Evolutionary conservation across 257 asterid genomes (phyloP).

Genomic region (Scutellaria minor): DNA sequence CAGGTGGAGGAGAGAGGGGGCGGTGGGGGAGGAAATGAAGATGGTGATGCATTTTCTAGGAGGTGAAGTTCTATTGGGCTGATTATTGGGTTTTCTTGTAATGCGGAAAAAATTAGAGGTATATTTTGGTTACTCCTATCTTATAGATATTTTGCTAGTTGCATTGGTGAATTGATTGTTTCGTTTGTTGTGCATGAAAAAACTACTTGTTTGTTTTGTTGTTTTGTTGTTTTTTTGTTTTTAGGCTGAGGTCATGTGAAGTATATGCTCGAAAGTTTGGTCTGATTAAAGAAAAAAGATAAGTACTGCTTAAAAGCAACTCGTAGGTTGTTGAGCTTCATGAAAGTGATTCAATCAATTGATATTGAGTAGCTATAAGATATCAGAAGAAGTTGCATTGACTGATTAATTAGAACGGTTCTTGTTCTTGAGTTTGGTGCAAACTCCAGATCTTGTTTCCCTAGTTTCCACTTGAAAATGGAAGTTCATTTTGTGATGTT

Average conservation of each 20-base stretch:
- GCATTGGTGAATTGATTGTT: conserved; percentile 14
- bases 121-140: conserved; percentile 23
- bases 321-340: too few relatives aligned
- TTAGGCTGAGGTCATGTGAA: conserved; percentile 10
- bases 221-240: too few relatives aligned
- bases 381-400: conserved; percentile 4
- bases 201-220: background rate
- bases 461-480: background rate
- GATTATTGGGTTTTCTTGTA: conserved; percentile 20
- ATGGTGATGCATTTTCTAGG: conserved; percentile 48
- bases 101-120: conserved; percentile 44
- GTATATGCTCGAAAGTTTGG: background rate
- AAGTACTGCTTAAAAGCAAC: too few relatives aligned
- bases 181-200: conserved; percentile 15
- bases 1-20: conserved; percentile 61
- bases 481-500: background rate
- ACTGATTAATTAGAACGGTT: conserved; percentile 12
- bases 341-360: background rate
- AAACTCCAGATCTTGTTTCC: background rate
- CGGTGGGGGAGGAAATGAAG: conserved; percentile 54
- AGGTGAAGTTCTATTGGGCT: conserved; percentile 35
- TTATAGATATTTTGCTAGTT: conserved; percentile 5
- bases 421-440: conserved; percentile 16
- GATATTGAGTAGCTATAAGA: background rate
- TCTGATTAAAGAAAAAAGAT: too few relatives aligned